Conservation (phyloP, 2,329 filamentous ascomycete genomes). For the Pestalotiopsis sp. region DNA sequence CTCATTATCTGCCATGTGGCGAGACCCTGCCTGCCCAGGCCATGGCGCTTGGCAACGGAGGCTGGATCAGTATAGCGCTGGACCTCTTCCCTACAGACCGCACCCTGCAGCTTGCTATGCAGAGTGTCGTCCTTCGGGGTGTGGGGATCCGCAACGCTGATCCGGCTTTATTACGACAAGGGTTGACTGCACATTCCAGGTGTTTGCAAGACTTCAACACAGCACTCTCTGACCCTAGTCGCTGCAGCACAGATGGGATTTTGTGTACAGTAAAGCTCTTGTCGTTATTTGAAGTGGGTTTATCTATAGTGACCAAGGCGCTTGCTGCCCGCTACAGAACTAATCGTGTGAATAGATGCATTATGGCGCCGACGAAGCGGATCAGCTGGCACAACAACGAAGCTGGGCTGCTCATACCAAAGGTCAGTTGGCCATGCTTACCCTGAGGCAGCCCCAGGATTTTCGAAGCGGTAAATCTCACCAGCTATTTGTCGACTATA, state of each 20-base stretch:
- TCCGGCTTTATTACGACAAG: not conserved
- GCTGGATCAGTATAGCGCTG: not conserved
- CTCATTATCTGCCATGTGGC: not conserved
- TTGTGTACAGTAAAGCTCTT: slow-evolving; percentile 1
- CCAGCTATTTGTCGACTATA: not conserved
- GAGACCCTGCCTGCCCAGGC: not conserved
- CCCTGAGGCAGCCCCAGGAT: not conserved
- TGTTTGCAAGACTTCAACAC: not conserved
- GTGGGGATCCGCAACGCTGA: not conserved
- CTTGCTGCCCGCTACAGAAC: not conserved
- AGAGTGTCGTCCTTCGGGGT: not conserved
- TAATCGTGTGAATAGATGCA: not conserved
- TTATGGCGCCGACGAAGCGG: not conserved
- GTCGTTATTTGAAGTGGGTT: not conserved
- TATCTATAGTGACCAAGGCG: not conserved
- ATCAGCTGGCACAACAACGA: not conserved
- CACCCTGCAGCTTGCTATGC: not conserved
- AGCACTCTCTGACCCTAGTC: not conserved
- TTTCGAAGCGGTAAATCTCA: not conserved
- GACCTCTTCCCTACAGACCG: not conserved
- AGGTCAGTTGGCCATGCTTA: not conserved
- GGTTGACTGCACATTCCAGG: not conserved
- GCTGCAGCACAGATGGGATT: not conserved
- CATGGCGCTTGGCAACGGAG: not conserved
- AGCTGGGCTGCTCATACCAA: not conserved